Evolutionary conservation across 2,329 filamentous ascomycete species (phyloP).

Genomic region (Uncinocarpus reesii): DNA sequence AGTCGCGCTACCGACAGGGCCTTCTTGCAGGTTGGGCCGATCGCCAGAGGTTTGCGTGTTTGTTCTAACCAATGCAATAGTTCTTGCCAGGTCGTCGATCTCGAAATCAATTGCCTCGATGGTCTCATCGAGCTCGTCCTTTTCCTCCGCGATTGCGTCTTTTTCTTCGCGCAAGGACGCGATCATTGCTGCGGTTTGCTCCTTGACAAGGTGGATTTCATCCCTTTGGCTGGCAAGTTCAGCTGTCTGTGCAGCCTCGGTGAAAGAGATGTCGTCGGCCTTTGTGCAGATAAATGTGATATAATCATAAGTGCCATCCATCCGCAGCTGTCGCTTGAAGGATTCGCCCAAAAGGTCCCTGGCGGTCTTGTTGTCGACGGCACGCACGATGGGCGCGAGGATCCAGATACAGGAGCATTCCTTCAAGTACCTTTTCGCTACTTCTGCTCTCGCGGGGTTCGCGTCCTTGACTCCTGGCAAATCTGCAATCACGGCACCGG

Average conservation of each 20-base stretch:
- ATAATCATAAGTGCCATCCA: slow-evolving; percentile 45
- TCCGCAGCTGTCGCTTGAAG: slow-evolving; percentile 51
- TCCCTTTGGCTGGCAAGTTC: neutral
- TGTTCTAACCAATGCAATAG: too few relatives aligned
- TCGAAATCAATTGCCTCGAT: too few relatives aligned
- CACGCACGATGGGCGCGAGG: slow-evolving; percentile 51
- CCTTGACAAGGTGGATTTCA: neutral
- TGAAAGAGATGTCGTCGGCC: slow-evolving; percentile 50
- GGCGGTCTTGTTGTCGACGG: slow-evolving; percentile 51
- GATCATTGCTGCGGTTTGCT: neutral
- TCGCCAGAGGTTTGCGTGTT: too few relatives aligned
- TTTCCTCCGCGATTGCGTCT: too few relatives aligned
- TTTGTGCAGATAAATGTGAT: slow-evolving; percentile 55
- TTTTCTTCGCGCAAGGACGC: neutral
- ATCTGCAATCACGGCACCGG: slow-evolving; percentile 48
- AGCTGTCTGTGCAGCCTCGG: slow-evolving; percentile 28
- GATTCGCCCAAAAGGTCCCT: slow-evolving; percentile 47
- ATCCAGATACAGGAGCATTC: slow-evolving; percentile 52
- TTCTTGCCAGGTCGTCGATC: too few relatives aligned
- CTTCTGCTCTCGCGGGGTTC: slow-evolving; percentile 49
- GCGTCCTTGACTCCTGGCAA: slow-evolving; percentile 51
- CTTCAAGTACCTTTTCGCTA: slow-evolving; percentile 51
- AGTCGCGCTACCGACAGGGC: too few relatives aligned
- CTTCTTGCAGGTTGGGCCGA: too few relatives aligned
- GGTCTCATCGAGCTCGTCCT: too few relatives aligned